A percentile compares a stretch with the other conserved stretches of the same genome.
phyloP scores from a whole-genome alignment of 1,139 yeast genomes.

The Sugiyamaella sp. region DNA sequence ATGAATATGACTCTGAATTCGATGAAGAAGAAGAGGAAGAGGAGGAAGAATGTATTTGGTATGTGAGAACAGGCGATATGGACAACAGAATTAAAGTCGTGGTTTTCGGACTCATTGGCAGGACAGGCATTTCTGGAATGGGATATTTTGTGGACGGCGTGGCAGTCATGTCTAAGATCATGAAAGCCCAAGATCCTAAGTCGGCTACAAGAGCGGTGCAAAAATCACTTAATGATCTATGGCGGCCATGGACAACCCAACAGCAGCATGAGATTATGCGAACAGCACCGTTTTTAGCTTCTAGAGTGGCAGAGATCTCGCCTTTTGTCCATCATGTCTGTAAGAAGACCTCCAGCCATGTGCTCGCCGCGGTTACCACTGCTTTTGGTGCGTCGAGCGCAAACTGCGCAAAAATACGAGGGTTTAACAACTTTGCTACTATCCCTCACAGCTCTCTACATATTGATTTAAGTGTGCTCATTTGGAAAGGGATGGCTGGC shows the following conservation, averaged over 20 bases:
- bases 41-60: too few relatives aligned
- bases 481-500: conserved; percentile 48
- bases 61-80: too few relatives aligned
- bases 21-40: too few relatives aligned
- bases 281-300: conserved; percentile 30
- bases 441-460: conserved; percentile 59
- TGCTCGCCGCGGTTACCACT: conserved; percentile 85
- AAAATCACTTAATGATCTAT: conserved; percentile 20
- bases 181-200: too few relatives aligned
- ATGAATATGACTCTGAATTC: too few relatives aligned
- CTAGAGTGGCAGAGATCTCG: conserved; percentile 25
- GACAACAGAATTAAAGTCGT: not conserved
- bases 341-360: conserved; percentile 84
- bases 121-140: too few relatives aligned
- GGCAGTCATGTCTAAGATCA: too few relatives aligned
- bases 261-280: too few relatives aligned
- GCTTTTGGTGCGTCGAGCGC: conserved; percentile 88
- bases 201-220: too few relatives aligned
- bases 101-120: not conserved
- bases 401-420: too few relatives aligned
- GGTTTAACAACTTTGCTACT: conserved; percentile 66
- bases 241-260: too few relatives aligned
- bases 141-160: too few relatives aligned
- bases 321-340: conserved; percentile 90
- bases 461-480: conserved; percentile 78